phyloP scores from a whole-genome alignment of 192 early-diverging fungal species.

The Backusella psychrophila region DNA sequence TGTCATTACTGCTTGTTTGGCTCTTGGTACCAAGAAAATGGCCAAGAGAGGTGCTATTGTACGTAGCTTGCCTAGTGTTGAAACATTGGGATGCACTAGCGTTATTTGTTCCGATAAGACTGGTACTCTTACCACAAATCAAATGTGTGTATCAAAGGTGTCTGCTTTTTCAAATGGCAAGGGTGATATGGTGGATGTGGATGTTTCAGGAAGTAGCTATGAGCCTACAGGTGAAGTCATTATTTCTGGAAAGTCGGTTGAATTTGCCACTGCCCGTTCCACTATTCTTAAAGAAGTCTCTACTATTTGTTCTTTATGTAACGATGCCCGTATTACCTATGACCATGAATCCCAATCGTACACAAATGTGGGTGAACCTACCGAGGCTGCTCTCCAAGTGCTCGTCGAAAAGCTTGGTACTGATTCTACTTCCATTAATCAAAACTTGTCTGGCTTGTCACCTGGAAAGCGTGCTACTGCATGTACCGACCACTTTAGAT shows the following conservation, averaged over 20 bases:
- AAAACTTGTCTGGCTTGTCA: constrained; percentile 43
- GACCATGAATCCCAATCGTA: constrained; percentile 61
- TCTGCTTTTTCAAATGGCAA: constrained; percentile 51
- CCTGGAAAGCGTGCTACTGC: constrained; percentile 60
- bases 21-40: constrained; percentile 97
- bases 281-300: constrained; percentile 72
- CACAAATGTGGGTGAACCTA: constrained; percentile 92
- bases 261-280: constrained; percentile 45
- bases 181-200: constrained; percentile 59
- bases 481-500: constrained; percentile 73
- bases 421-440: constrained; percentile 66
- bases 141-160: constrained; percentile 84
- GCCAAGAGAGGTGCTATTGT: constrained; percentile 96
- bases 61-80: constrained; percentile 85
- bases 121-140: constrained; percentile 97
- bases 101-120: constrained; percentile 99
- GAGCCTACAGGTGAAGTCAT: constrained; percentile 78
- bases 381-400: constrained; percentile 94
- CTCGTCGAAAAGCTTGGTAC: constrained; percentile 94
- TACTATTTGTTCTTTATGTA: constrained; percentile 84
- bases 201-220: constrained; percentile 84
- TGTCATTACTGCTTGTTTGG: constrained; percentile 97
- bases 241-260: constrained; percentile 7
- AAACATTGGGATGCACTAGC: constrained; percentile 96
- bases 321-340: constrained; percentile 85